A percentile compares a stretch with the other conserved stretches of the same genome.
These are phyloP conservation scores for Dictyostelium intermedium DNA, from an alignment of 78 protist genomes.

Conservation along the genomic window DNA sequence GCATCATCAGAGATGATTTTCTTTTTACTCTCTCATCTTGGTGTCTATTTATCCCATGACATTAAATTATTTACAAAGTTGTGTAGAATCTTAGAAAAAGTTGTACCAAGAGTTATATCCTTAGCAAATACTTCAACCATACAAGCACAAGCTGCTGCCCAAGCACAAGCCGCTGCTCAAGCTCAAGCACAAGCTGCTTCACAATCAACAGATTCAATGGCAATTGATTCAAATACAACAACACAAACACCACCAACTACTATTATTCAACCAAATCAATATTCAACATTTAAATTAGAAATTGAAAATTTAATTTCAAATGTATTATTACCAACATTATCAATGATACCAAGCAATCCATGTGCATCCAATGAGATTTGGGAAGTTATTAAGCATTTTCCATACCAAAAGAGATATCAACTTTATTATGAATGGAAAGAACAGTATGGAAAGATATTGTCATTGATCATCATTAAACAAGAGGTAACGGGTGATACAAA, in stretches of 20 bases:
- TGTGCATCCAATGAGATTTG: constrained; percentile 41
- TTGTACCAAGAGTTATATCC: constrained; percentile 1
- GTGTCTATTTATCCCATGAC: constrained; percentile 21
- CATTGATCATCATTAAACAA: not conserved
- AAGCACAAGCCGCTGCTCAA: not conserved
- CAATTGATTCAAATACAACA: not conserved
- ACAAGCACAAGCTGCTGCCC: not conserved
- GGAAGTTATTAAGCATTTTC: constrained; percentile 16
- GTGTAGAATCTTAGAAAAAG: constrained; percentile 35
- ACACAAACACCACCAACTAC: not conserved
- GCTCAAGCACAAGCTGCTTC: not conserved
- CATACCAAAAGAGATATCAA: constrained; percentile 53
- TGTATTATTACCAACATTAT: constrained; percentile 38
- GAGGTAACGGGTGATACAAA: constrained; percentile 28
- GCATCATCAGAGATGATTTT: constrained; percentile 21
- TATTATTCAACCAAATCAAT: not conserved
- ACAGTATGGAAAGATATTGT: not conserved
- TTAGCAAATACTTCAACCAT: not conserved
- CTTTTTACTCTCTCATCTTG: not conserved
- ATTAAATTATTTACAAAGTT: constrained; percentile 10
- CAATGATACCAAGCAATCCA: constrained; percentile 36
- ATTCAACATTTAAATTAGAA: constrained; percentile 3
- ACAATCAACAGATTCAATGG: not conserved
- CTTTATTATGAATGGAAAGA: constrained; percentile 55
- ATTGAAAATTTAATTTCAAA: not conserved